Evolutionary conservation across 2,329 filamentous ascomycete species (phyloP).

Genomic region (Penicillium sp.): DNA sequence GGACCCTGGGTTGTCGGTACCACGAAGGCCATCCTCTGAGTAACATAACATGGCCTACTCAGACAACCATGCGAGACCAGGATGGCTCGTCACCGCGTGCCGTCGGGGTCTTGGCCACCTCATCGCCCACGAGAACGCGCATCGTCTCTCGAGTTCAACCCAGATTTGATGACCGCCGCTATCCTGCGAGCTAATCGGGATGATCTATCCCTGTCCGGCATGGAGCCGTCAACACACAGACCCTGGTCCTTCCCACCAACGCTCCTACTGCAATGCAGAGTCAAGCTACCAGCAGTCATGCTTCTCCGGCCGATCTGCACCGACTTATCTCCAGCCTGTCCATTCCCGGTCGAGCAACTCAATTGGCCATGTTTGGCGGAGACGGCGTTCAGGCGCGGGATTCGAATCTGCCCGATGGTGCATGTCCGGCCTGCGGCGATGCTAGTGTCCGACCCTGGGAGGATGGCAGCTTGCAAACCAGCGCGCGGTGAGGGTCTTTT

Average conservation of each 20-base stretch:
- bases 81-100: conserved; percentile 2
- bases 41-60: conserved; percentile 1
- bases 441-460: background rate
- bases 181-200: no score
- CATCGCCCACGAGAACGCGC: no score
- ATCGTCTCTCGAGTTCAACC: no score
- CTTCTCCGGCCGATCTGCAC: background rate
- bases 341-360: background rate
- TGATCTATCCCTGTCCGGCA: no score
- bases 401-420: conserved; percentile 9
- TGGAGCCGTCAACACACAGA: no score
- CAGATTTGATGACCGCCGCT: no score
- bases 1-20: conserved; percentile 17
- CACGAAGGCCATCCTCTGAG: conserved; percentile 8
- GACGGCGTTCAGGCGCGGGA: conserved; percentile 2
- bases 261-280: no score
- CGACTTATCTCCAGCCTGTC: background rate
- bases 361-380: conserved; percentile 5
- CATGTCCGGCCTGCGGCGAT: background rate
- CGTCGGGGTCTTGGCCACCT: conserved; percentile 1
- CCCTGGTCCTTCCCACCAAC: no score
- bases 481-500: conserved; percentile 6
- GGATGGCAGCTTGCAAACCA: background rate
- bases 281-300: no score
- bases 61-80: conserved; percentile 1